Evolutionary conservation across 257 asterid species (phyloP).

Genomic region (Misopates orontium): DNA sequence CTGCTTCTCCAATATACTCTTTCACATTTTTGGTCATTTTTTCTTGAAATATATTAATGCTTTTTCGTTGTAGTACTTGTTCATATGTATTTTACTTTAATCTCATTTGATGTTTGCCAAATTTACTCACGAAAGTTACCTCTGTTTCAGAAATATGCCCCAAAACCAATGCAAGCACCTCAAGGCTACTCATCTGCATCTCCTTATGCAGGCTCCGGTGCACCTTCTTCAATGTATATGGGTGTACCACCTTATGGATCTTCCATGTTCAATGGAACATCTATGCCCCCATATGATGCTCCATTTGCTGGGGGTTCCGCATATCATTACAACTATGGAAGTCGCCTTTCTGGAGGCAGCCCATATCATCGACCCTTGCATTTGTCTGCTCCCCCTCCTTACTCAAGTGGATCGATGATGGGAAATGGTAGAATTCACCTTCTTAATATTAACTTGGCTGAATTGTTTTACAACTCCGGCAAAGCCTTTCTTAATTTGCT

Average conservation of each 20-base stretch:
- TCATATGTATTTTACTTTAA: too few species aligned
- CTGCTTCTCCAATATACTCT: too few species aligned
- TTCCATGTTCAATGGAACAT: constrained; percentile 67
- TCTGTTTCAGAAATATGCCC: constrained; percentile 58
- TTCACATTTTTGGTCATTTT: too few species aligned
- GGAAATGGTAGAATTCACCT: constrained; percentile 54
- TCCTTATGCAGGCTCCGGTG: constrained; percentile 69
- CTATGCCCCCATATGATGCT: constrained; percentile 76
- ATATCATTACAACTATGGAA: constrained; percentile 77
- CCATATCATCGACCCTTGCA: constrained; percentile 75
- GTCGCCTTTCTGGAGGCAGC: constrained; percentile 76
- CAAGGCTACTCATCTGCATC: constrained; percentile 64
- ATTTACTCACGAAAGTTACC: constrained; percentile 2
- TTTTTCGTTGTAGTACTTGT: too few species aligned
- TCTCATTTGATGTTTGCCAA: neutral
- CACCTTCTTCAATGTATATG: constrained; percentile 78
- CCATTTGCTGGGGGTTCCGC: constrained; percentile 84
- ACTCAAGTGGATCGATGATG: constrained; percentile 66
- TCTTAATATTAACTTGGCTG: neutral
- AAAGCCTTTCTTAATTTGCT: too few species aligned
- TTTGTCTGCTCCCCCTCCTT: constrained; percentile 70
- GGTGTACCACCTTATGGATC: constrained; percentile 82
- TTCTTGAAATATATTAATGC: too few species aligned
- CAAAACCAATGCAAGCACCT: constrained; percentile 67
- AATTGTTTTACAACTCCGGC: too few species aligned